phyloP scores from a whole-genome alignment of 306 rosid species.

The Trichosanthes cucumerina region DNA sequence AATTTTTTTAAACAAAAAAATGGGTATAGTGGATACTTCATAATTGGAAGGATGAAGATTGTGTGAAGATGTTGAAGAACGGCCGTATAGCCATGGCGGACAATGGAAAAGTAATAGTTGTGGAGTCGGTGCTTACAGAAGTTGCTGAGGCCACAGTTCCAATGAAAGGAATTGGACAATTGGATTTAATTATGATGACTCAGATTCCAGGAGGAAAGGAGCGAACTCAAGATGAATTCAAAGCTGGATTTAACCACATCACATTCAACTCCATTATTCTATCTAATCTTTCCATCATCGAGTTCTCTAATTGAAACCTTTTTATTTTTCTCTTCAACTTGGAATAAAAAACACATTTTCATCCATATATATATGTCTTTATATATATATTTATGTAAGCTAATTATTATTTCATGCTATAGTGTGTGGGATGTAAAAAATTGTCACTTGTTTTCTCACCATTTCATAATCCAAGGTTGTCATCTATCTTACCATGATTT shows the following conservation, averaged over 20 bases:
- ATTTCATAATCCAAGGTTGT: too few relatives aligned
- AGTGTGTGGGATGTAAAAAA: too few relatives aligned
- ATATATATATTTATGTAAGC: too few relatives aligned
- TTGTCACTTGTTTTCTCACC: too few relatives aligned
- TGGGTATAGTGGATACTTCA: conserved; percentile 29
- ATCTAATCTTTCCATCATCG: conserved; percentile 36
- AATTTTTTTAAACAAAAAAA: too few relatives aligned
- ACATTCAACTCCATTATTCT: conserved; percentile 24
- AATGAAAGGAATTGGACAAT: background rate
- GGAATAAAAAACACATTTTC: too few relatives aligned
- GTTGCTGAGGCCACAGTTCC: conserved; percentile 16
- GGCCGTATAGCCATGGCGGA: conserved; percentile 34
- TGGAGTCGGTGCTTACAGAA: conserved; percentile 28
- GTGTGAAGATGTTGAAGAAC: conserved; percentile 31
- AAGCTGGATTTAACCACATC: conserved; percentile 40
- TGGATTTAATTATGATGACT: conserved; percentile 42
- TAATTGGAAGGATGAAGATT: conserved; percentile 27
- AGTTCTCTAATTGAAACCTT: conserved; percentile 40
- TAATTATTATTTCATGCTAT: too few relatives aligned
- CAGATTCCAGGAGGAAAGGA: conserved; percentile 43
- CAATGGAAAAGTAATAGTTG: conserved; percentile 41
- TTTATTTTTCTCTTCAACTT: too few relatives aligned
- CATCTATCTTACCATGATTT: too few relatives aligned
- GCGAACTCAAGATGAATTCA: conserved; percentile 29
- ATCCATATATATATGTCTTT: too few relatives aligned